Base-by-base conservation (phyloP, 768 basidiomycete species). In the Pleurotus djamor region DNA sequence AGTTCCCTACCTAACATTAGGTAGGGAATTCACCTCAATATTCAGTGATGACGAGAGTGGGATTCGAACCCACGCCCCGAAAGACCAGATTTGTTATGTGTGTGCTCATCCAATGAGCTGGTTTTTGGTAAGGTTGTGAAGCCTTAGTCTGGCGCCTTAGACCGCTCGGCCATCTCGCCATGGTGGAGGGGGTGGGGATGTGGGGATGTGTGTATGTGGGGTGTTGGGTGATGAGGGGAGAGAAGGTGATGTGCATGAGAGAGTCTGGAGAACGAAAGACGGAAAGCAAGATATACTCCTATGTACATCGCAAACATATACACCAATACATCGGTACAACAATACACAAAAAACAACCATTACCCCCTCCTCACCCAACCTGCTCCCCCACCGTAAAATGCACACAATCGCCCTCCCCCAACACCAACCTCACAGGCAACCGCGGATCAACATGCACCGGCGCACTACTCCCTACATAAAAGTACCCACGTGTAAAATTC, bases 391-490 rank as follows among this genome's bases (percentile, higher is more conserved):
- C 74, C 7, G 78, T 79, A 64, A 82, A 82, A 62, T 92, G 91
- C 33, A 92, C 91, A 64, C 89, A 86, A 68, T 92, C 91, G 35
- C 89, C 89, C 66, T 92, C 91, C 32, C 89, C 89, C 44, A 92
- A 79, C 17, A 89, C 91, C 35, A 92, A 83, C 60, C 88, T 78
- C 61, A 92, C 91, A 12, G 91, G 89, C 45, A 92, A 73, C 56
- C 90, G 84, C 17, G 90, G 89, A 68, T 92, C 91, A 72, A 92
- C 92, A 65, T 89, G 84, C 48, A 92, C 88, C 7, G 91, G 91
- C 1, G 89, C 91, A 64, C 87, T 91, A 38, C 79, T 84, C 57
- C 90, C 91, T 54, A 92, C 87, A 66, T 85, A 92, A 70, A 92
- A 92, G 68, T 92, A 90, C 4, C 91, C 91, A 54, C 91, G 83